A percentile compares a stretch with the other conserved stretches of the same genome.
These are phyloP conservation scores for Pisolithus marmoratus DNA, from an alignment of 768 basidiomycete species.

Conservation along the genomic window DNA sequence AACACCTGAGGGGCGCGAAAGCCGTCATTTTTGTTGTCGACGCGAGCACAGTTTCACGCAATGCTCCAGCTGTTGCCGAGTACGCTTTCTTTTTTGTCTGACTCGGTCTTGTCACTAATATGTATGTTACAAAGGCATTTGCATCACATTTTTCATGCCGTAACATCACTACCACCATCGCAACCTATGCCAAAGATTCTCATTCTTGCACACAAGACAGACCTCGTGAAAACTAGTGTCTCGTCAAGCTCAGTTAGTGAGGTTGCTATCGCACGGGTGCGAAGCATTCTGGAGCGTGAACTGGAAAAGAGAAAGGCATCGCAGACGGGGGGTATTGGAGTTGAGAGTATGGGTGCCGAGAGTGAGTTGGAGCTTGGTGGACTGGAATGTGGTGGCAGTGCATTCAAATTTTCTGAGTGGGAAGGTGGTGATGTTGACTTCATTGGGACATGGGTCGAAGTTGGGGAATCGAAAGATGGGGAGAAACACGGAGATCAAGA, in stretches of 20 bases:
- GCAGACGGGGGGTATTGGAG: slow-evolving; percentile 57
- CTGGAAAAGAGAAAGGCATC: slow-evolving; percentile 69
- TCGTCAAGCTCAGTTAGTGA: slow-evolving; percentile 30
- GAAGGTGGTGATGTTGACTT: slow-evolving; percentile 78
- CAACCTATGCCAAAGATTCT: slow-evolving; percentile 53
- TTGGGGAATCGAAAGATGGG: slow-evolving; percentile 28
- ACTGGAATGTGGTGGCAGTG: slow-evolving; percentile 57
- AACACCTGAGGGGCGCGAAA: slow-evolving; percentile 57
- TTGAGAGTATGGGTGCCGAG: slow-evolving; percentile 72
- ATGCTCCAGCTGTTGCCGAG: slow-evolving; percentile 74
- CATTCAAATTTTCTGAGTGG: slow-evolving; percentile 77
- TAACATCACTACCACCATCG: slow-evolving; percentile 71
- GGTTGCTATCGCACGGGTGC: slow-evolving; percentile 67
- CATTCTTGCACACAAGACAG: slow-evolving; percentile 73
- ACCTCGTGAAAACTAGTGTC: slow-evolving; percentile 50
- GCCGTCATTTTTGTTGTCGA: slow-evolving; percentile 77
- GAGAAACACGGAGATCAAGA: slow-evolving; percentile 32
- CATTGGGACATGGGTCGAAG: slow-evolving; percentile 48
- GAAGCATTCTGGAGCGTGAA: slow-evolving; percentile 76
- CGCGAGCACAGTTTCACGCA: slow-evolving; percentile 70
- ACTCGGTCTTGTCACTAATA: neutral
- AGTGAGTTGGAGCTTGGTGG: slow-evolving; percentile 67
- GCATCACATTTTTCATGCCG: slow-evolving; percentile 61
- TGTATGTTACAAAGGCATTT: slow-evolving; percentile 53
- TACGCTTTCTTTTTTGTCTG: slow-evolving; percentile 33